Evolutionary conservation across 352 stramenopile species (phyloP).

Genomic region (Pythium coloratum): DNA sequence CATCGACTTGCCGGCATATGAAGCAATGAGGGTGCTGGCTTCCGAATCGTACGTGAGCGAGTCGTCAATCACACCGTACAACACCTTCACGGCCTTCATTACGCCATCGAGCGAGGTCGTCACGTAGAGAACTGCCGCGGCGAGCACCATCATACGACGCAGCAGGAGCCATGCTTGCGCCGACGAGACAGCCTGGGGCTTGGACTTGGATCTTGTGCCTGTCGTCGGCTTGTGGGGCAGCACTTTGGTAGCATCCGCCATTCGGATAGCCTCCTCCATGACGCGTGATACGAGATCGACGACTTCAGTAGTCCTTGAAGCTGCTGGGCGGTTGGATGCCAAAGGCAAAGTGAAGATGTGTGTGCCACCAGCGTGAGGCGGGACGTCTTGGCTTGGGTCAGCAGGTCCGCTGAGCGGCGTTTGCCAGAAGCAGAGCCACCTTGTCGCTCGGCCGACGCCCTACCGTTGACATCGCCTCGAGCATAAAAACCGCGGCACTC

Average conservation of each 20-base stretch:
- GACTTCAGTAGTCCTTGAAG: too few species aligned
- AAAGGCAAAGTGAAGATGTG: too few species aligned
- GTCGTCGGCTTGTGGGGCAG: constrained; percentile 5
- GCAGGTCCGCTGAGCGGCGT: too few species aligned
- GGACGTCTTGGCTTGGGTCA: too few species aligned
- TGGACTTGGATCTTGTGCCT: background rate
- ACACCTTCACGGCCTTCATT: background rate
- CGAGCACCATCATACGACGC: constrained; percentile 7
- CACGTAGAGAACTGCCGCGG: constrained; percentile 1
- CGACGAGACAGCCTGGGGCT: background rate
- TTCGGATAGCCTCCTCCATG: constrained; percentile 11
- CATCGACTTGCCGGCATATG: constrained; percentile 13
- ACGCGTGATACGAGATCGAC: too few species aligned
- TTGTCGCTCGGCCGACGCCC: too few species aligned
- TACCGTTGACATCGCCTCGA: too few species aligned
- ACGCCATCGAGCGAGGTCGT: background rate
- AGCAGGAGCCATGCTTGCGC: constrained; percentile 10
- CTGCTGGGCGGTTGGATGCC: too few species aligned
- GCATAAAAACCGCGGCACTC: too few species aligned
- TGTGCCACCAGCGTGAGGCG: too few species aligned
- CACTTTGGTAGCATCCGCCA: constrained; percentile 4
- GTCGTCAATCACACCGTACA: constrained; percentile 5
- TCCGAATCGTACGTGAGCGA: constrained; percentile 3
- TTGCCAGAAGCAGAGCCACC: too few species aligned
- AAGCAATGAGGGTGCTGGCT: constrained; percentile 2